These are phyloP conservation scores for Eutrema heterophyllum DNA, from an alignment of 345 rosid species.

Conservation along the genomic window DNA sequence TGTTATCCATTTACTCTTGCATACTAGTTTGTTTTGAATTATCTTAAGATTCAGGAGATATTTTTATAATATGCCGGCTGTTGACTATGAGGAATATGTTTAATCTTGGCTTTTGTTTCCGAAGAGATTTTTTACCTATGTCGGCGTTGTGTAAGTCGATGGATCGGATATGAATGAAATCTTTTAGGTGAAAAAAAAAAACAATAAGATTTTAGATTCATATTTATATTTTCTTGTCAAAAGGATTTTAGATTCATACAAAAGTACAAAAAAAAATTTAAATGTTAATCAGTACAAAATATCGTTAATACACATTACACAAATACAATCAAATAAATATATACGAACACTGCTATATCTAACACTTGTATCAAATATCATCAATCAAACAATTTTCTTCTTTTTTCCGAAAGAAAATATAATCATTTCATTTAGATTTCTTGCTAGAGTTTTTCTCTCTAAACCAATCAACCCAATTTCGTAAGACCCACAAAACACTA, in stretches of 20 bases:
- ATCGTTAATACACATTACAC: background rate
- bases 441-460: slow-evolving; percentile 28
- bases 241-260: too few relatives aligned
- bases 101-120: too few relatives aligned
- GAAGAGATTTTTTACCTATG: too few relatives aligned
- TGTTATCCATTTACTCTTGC: too few relatives aligned
- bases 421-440: background rate
- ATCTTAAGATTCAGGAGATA: too few relatives aligned
- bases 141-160: too few relatives aligned
- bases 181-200: too few relatives aligned
- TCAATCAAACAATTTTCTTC: background rate
- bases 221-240: too few relatives aligned
- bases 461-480: slow-evolving; percentile 56
- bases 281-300: background rate
- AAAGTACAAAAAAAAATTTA: background rate
- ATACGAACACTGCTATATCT: background rate
- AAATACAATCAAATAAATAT: slow-evolving; percentile 1
- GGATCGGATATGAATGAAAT: too few relatives aligned
- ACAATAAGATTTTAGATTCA: background rate
- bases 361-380: background rate
- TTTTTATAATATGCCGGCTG: too few relatives aligned
- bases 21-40: too few relatives aligned
- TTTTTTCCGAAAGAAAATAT: background rate
- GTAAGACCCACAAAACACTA: slow-evolving; percentile 60
- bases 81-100: too few relatives aligned